phyloP scores from a whole-genome alignment of 306 rosid species.

The Canavalia gladiata region DNA sequence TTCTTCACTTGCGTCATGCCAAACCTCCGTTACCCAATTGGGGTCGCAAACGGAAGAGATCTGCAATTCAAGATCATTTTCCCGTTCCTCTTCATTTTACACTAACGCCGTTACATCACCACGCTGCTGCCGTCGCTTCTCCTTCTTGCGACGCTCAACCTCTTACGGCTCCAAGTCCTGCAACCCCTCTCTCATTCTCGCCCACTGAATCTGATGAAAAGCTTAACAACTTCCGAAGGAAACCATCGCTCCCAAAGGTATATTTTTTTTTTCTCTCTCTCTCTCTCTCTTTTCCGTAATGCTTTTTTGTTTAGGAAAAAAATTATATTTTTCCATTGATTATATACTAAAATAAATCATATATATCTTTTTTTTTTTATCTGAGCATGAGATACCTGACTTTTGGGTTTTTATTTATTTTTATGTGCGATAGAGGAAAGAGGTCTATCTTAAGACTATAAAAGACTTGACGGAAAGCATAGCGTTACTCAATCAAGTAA shows the following conservation, averaged over 20 bases:
- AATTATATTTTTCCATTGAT: no score
- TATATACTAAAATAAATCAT: no score
- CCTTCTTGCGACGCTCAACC: no score
- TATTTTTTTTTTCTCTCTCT: not conserved
- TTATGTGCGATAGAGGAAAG: conserved; percentile 49
- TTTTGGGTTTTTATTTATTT: conserved; percentile 27
- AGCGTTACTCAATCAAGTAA: conserved; percentile 52
- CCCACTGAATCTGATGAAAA: conserved; percentile 68
- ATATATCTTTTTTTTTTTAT: not conserved
- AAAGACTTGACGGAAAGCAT: conserved; percentile 44
- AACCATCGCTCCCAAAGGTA: conserved; percentile 55
- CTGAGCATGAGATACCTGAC: not conserved
- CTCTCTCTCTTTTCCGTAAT: not conserved
- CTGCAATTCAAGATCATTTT: conserved; percentile 33
- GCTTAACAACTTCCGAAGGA: conserved; percentile 11
- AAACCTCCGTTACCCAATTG: conserved; percentile 36
- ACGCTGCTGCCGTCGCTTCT: not conserved
- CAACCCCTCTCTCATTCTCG: conserved; percentile 58
- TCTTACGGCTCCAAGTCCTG: conserved; percentile 43
- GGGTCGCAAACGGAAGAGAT: conserved; percentile 64
- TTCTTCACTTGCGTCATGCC: not conserved
- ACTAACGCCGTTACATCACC: not conserved
- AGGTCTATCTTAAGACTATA: conserved; percentile 41
- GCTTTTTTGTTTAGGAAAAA: no score
- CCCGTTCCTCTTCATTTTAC: not conserved